phyloP scores from a whole-genome alignment of 495 filamentous ascomycete genomes.

The Penicillium soppii region DNA sequence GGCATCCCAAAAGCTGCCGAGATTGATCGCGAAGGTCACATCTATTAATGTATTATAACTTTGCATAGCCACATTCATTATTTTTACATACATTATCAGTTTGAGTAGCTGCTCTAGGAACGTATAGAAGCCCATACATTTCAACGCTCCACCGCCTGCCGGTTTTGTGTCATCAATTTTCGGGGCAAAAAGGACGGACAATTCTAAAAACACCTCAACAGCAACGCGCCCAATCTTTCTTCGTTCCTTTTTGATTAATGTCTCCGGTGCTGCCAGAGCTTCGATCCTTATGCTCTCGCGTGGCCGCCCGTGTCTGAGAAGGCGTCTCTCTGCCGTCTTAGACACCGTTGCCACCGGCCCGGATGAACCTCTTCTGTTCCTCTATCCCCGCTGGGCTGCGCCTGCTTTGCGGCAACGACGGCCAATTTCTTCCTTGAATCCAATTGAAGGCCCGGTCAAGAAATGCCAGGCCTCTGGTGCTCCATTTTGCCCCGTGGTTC shows the following conservation, averaged over 20 bases:
- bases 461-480: background rate
- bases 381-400: constrained; percentile 46
- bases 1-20: constrained; percentile 49
- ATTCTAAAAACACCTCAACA: constrained; percentile 7
- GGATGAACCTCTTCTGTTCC: constrained; percentile 46
- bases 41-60: constrained; percentile 28
- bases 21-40: constrained; percentile 43
- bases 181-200: constrained; percentile 21
- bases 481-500: background rate
- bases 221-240: constrained; percentile 1
- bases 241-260: constrained; percentile 12
- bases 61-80: background rate
- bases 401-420: constrained; percentile 25
- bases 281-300: constrained; percentile 39
- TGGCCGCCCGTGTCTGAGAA: constrained; percentile 42
- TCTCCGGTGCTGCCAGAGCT: constrained; percentile 15
- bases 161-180: constrained; percentile 25
- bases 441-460: constrained; percentile 1
- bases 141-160: constrained; percentile 39
- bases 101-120: no score
- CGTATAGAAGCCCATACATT: no score
- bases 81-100: no score
- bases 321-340: constrained; percentile 38
- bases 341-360: constrained; percentile 36
- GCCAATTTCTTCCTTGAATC: constrained; percentile 19